Conservation (phyloP, 2,329 filamentous ascomycete species). For the Phaeoacremonium minimum region DNA sequence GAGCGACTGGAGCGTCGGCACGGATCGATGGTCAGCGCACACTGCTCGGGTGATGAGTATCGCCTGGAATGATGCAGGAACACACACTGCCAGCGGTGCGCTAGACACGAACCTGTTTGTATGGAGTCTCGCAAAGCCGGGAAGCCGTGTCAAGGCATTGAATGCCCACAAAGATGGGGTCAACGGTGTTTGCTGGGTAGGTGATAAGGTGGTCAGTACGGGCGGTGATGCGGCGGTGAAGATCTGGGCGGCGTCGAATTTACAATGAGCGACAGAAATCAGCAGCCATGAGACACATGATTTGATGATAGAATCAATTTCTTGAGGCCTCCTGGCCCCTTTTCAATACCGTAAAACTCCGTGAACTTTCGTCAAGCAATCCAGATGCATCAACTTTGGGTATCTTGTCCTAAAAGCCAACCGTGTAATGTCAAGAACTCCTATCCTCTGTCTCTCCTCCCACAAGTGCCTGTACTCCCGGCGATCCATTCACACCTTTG, state of each 20-base stretch:
- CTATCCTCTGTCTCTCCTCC: no score
- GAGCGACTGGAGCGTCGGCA: constrained; percentile 63
- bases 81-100: constrained; percentile 76
- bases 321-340: no score
- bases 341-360: no score
- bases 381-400: no score
- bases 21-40: constrained; percentile 66
- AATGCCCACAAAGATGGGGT: constrained; percentile 98
- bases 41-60: constrained; percentile 54
- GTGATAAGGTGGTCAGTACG: constrained; percentile 66
- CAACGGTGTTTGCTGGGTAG: constrained; percentile 75
- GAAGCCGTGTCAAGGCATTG: constrained; percentile 74
- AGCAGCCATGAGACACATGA: neutral
- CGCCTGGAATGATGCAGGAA: constrained; percentile 74
- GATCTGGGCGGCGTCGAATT: constrained; percentile 68
- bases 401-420: no score
- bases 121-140: constrained; percentile 83
- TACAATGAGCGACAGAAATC: constrained; percentile 32
- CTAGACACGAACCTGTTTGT: constrained; percentile 90
- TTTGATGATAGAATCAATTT: neutral
- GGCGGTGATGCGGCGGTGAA: constrained; percentile 91
- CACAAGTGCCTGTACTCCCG: no score
- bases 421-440: no score
- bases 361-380: no score
- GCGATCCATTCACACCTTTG: no score